Conservation (phyloP, 768 basidiomycete genomes). For the Podaxis carcinomalis region DNA sequence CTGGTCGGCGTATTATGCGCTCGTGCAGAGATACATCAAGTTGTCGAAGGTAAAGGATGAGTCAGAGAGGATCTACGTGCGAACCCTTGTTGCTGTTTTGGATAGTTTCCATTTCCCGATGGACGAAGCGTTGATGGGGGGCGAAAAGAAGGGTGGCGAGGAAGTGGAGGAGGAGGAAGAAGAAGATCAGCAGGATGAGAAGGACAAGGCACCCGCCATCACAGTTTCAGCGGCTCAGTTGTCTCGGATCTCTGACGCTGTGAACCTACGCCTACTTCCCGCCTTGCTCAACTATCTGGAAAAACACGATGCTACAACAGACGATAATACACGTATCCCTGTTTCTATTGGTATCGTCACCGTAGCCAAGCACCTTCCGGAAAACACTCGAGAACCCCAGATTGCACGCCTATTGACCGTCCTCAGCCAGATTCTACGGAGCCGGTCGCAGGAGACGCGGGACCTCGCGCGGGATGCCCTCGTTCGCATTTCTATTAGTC, state of each 20-base stretch:
- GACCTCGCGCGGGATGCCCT: conserved; percentile 83
- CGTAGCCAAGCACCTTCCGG: conserved; percentile 78
- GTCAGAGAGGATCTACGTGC: conserved; percentile 77
- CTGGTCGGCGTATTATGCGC: conserved; percentile 80
- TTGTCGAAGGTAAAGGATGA: conserved; percentile 62
- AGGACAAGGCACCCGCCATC: neutral
- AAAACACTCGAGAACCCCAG: conserved; percentile 56
- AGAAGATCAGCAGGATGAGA: conserved; percentile 14
- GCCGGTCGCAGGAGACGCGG: conserved; percentile 88
- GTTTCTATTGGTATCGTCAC: conserved; percentile 83
- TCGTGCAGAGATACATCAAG: conserved; percentile 80
- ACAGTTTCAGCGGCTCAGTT: conserved; percentile 11
- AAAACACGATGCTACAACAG: conserved; percentile 69
- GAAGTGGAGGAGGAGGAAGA: conserved; percentile 23
- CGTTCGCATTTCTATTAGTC: conserved; percentile 66
- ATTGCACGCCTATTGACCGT: conserved; percentile 75
- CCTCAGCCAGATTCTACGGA: conserved; percentile 87
- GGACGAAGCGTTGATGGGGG: conserved; percentile 44
- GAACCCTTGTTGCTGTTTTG: conserved; percentile 77
- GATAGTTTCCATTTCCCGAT: conserved; percentile 92
- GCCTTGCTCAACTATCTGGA: conserved; percentile 77
- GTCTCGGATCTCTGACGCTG: conserved; percentile 64
- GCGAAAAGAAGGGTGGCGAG: conserved; percentile 21
- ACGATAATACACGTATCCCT: conserved; percentile 85
- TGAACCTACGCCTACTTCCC: conserved; percentile 74